Evolutionary conservation across 2,329 filamentous ascomycete genomes (phyloP).

Genomic region (Beauveria rudraprayagi): DNA sequence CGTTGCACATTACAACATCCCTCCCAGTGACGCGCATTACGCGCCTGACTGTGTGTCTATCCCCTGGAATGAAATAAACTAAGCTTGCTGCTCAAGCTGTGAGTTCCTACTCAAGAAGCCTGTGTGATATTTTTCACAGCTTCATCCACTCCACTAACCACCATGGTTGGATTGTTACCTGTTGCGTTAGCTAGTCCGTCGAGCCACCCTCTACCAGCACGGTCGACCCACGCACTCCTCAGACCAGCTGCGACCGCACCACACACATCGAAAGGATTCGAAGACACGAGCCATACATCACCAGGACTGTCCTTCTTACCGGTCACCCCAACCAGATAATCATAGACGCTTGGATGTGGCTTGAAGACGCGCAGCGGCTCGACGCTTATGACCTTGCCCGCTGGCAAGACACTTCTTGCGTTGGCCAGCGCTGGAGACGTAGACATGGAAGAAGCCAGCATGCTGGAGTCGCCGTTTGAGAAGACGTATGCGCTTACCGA

Average conservation of each 20-base stretch:
- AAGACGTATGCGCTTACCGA: constrained; percentile 53
- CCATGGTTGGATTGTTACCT: constrained; percentile 40
- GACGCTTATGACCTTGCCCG: constrained; percentile 47
- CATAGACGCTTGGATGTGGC: constrained; percentile 53
- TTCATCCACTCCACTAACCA: constrained; percentile 49
- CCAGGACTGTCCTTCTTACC: constrained; percentile 36
- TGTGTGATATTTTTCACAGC: constrained; percentile 35
- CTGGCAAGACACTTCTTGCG: constrained; percentile 35
- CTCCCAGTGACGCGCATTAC: neutral
- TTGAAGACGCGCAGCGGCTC: constrained; percentile 56
- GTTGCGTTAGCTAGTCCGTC: constrained; percentile 48
- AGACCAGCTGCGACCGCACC: constrained; percentile 56
- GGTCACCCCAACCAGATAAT: constrained; percentile 45
- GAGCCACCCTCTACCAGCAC: constrained; percentile 53
- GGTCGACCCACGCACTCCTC: constrained; percentile 60
- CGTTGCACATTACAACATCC: no score
- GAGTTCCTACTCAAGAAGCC: neutral
- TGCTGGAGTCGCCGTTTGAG: constrained; percentile 58
- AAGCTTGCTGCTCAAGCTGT: neutral
- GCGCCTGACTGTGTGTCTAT: neutral
- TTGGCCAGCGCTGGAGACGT: constrained; percentile 47
- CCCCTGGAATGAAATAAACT: neutral
- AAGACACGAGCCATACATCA: constrained; percentile 60
- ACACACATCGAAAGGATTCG: constrained; percentile 66
- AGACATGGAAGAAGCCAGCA: constrained; percentile 53